Evolutionary conservation across 371 early-diverging fungal species (phyloP).

Genomic region (Blakeslea trispora): DNA sequence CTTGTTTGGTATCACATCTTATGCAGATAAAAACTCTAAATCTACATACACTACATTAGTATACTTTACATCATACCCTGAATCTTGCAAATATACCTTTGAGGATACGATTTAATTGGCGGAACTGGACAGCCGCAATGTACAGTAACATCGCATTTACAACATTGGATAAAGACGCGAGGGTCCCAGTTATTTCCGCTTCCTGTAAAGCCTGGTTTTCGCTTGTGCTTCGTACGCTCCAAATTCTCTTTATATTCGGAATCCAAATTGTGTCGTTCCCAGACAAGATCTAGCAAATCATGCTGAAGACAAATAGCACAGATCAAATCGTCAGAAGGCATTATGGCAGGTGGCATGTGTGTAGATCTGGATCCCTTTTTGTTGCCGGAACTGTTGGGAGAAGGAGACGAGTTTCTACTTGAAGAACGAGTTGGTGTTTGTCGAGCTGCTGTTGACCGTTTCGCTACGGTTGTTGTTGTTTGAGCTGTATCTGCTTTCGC

Average conservation of each 20-base stretch:
- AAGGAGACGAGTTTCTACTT: neutral
- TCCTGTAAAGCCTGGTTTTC: conserved; percentile 23
- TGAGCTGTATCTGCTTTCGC: too few relatives aligned
- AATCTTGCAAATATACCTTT: conserved; percentile 9
- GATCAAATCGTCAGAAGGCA: conserved; percentile 12
- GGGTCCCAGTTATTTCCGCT: conserved; percentile 25
- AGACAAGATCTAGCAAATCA: conserved; percentile 13
- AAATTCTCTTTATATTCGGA: conserved; percentile 14
- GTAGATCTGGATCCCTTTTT: conserved; percentile 30
- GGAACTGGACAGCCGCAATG: conserved; percentile 27
- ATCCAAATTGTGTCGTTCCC: conserved; percentile 8
- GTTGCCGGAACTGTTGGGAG: neutral
- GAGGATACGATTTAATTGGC: conserved; percentile 24
- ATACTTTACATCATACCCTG: neutral
- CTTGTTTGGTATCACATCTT: conserved; percentile 19
- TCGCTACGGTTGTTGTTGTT: too few relatives aligned
- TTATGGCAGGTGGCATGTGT: conserved; percentile 12
- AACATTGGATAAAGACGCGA: conserved; percentile 28
- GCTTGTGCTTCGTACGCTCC: conserved; percentile 11
- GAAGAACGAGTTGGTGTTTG: too few relatives aligned
- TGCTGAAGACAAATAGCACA: conserved; percentile 18
- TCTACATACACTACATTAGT: neutral
- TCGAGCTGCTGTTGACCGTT: neutral
- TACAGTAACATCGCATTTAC: conserved; percentile 9
- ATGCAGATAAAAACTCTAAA: conserved; percentile 19